Percentiles rank a stretch among this genome's conserved stretches.
These are phyloP conservation scores for Brasenia schreberi DNA, from an alignment of 164 flowering plant genomes.

Conservation along the genomic window DNA sequence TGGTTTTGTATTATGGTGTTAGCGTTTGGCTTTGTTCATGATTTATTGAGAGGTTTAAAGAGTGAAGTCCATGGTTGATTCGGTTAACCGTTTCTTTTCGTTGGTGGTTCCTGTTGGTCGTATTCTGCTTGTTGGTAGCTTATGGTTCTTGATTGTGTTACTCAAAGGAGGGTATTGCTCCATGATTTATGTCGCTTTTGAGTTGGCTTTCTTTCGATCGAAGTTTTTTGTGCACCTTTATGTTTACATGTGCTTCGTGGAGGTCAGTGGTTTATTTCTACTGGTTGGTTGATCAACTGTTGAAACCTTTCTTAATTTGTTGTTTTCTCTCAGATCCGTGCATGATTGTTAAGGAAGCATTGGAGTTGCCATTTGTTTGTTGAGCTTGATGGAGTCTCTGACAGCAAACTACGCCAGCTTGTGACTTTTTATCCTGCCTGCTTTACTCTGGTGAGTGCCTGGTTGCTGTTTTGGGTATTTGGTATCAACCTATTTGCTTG, in stretches of 20 bases:
- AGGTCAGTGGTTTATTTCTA: no score
- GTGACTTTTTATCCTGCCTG: background rate
- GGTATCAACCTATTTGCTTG: background rate
- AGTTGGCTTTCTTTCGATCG: no score
- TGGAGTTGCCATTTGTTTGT: background rate
- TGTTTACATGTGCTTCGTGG: no score
- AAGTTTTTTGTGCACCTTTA: no score
- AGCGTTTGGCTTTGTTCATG: background rate
- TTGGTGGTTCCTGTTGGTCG: no score
- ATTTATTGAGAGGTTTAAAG: background rate
- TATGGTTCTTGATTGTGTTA: no score
- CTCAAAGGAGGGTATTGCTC: no score
- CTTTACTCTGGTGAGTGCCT: background rate
- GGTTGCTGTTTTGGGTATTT: background rate
- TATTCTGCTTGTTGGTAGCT: no score
- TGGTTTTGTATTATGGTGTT: no score
- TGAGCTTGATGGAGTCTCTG: background rate
- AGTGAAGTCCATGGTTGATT: background rate
- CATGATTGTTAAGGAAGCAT: background rate
- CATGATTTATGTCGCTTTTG: no score
- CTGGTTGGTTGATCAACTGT: no score
- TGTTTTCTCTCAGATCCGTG: background rate
- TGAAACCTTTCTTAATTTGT: background rate
- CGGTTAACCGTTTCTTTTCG: no score
- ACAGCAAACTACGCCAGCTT: background rate